Base-by-base conservation (phyloP, 2,329 filamentous ascomycete genomes). In the Epichloe uncinata region DNA sequence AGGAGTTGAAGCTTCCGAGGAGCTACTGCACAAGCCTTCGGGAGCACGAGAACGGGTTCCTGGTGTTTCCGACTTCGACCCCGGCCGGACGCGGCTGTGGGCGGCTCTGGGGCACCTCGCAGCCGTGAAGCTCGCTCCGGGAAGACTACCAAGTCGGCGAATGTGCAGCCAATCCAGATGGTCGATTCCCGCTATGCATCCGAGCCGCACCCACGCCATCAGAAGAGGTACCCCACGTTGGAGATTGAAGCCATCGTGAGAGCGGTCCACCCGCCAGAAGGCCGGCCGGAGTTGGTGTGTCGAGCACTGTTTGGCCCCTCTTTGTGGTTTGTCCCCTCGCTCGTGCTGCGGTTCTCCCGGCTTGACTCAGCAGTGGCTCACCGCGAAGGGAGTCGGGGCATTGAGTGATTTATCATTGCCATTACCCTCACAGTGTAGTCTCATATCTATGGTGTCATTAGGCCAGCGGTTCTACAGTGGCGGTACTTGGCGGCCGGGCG, bases 41-140 rank as follows among this genome's bases (percentile, higher is more conserved):
- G 45, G 47, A 45, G n/a, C 42, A 50, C 33, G 40, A 47, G 38
- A 45, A 50, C 15, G 16, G 13, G 30, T 45, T 48, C 36, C 43
- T 50, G 41, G 42, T 48, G 44, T 46, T 51, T 46, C 51, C 47
- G 53, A 50, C 3, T 7, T 16, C 34, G 7, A 42, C n/a, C 42
- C 30, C 52, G 33, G 38, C 30, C 35, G 47, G 47, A 49, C 35
- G 52, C 50, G 50, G 47, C 36, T 50, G 41, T 37, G 48, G 42
- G 48, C 45, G 52, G 42, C 50, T 50, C 45, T 42, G 44, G 45
- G 36, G 35, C 49, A 46, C 34, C 45, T 38, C 46, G 47, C 50
- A 50, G 48, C 53, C 51, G 45, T 52, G 36, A 52, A 53, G 53
- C 50, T 47, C 51, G 53, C 50, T 47, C 51, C 48, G 53, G 48